Evolutionary conservation across 768 basidiomycete genomes (phyloP).

Genomic region (Pleurotus sapidus): DNA sequence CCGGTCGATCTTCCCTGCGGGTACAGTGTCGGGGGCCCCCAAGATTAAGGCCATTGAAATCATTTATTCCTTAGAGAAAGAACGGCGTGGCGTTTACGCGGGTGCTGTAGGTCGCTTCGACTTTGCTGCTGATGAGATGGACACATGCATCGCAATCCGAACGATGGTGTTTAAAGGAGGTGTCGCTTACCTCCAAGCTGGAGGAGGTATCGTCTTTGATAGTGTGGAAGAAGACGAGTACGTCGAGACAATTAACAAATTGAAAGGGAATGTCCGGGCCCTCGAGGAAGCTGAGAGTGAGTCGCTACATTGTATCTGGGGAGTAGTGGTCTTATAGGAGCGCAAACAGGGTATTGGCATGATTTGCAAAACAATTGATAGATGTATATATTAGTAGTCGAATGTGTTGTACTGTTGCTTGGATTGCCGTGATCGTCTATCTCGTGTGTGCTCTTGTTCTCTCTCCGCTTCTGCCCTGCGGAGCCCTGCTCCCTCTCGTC

Average conservation of each 20-base stretch:
- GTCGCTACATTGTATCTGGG: conserved; percentile 23
- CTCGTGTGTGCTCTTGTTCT: conserved; percentile 4
- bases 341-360: conserved; percentile 61
- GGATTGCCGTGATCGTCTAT: conserved; percentile 12
- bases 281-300: conserved; percentile 86
- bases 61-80: conserved; percentile 79
- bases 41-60: conserved; percentile 99
- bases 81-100: conserved; percentile 91
- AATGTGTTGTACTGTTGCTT: conserved; percentile 10
- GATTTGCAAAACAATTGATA: conserved; percentile 47
- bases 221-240: conserved; percentile 98
- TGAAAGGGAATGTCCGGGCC: conserved; percentile 82
- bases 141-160: conserved; percentile 97
- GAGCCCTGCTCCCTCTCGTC: conserved; percentile 67
- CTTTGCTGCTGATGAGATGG: conserved; percentile 92
- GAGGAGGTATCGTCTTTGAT: conserved; percentile 96
- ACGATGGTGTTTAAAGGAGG: conserved; percentile 98
- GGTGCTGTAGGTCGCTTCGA: conserved; percentile 98
- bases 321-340: neutral
- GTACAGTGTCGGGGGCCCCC: conserved; percentile 97
- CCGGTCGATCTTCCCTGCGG: conserved; percentile 98
- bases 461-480: conserved; percentile 25
- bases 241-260: conserved; percentile 92
- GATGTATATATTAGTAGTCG: conserved; percentile 15
- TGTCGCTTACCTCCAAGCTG: conserved; percentile 88